These are phyloP conservation scores for Xylaria intraflava DNA, from an alignment of 495 filamentous ascomycete genomes.

Conservation along the genomic window DNA sequence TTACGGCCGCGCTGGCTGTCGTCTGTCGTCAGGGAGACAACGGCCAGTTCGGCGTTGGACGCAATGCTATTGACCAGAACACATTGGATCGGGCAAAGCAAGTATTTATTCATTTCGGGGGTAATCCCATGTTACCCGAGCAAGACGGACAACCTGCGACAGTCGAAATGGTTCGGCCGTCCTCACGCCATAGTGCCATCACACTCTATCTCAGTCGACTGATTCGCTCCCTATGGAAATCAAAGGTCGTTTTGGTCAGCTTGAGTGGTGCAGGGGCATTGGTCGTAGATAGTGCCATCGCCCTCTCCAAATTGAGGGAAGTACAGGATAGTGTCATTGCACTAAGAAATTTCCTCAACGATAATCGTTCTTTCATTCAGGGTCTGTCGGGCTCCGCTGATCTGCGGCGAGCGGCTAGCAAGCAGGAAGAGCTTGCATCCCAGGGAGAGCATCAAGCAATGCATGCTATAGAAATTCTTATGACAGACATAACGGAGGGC, in stretches of 20 bases:
- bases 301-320: constrained; percentile 55
- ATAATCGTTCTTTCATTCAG: constrained; percentile 84
- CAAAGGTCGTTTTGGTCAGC: constrained; percentile 41
- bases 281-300: constrained; percentile 55
- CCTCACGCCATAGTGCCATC: constrained; percentile 81
- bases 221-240: constrained; percentile 78
- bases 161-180: constrained; percentile 77
- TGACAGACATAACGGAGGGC: constrained; percentile 83
- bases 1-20: constrained; percentile 89
- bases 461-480: constrained; percentile 72
- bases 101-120: constrained; percentile 84
- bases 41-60: constrained; percentile 57
- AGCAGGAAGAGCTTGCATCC: constrained; percentile 81
- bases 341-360: constrained; percentile 70
- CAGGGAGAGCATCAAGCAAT: constrained; percentile 92
- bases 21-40: constrained; percentile 87
- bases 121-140: constrained; percentile 70
- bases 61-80: constrained; percentile 65
- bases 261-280: constrained; percentile 48
- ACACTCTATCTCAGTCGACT: constrained; percentile 81
- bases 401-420: constrained; percentile 58
- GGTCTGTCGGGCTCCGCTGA: constrained; percentile 83
- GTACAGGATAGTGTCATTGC: constrained; percentile 76
- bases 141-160: constrained; percentile 55
- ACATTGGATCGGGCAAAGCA: constrained; percentile 77